Percentiles rank a stretch among this genome's conserved stretches.
Evolutionary conservation across 768 basidiomycete genomes (phyloP).

Genomic region (Leccinum broughii): DNA sequence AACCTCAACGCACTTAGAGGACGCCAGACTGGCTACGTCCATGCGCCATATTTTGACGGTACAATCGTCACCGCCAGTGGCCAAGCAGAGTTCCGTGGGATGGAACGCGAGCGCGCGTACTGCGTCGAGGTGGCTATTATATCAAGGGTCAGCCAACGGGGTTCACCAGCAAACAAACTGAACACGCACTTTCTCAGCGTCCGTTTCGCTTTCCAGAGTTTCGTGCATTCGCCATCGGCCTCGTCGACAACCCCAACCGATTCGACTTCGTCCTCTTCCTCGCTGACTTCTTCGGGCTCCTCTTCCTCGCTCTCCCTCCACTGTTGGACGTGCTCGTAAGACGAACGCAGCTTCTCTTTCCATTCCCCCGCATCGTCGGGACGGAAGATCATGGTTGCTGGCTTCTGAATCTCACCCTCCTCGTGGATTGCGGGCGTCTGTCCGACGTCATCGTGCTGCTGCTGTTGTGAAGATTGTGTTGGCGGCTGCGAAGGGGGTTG

Average conservation of each 20-base stretch:
- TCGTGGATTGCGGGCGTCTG: constrained; percentile 11
- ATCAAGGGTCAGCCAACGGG: constrained; percentile 5
- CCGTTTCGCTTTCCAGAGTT: constrained; percentile 84
- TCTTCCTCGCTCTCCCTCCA: constrained; percentile 50
- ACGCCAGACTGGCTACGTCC: constrained; percentile 72
- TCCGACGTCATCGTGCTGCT: constrained; percentile 22
- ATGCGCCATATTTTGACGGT: constrained; percentile 96
- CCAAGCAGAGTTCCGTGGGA: constrained; percentile 79
- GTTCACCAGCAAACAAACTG: constrained; percentile 5
- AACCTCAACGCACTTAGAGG: constrained; percentile 63
- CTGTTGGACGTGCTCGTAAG: constrained; percentile 49
- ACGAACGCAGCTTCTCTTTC: constrained; percentile 72
- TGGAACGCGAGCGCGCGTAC: constrained; percentile 91
- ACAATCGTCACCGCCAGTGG: constrained; percentile 93
- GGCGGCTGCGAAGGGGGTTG: constrained; percentile 38
- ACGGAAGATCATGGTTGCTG: constrained; percentile 77
- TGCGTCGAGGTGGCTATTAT: constrained; percentile 83
- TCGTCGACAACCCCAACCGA: constrained; percentile 51
- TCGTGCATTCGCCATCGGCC: constrained; percentile 65
- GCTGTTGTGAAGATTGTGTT: constrained; percentile 17
- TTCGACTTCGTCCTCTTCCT: constrained; percentile 71
- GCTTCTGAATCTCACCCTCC: constrained; percentile 24
- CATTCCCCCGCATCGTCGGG: constrained; percentile 79
- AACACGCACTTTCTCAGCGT: constrained; percentile 83
- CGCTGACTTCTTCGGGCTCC: constrained; percentile 66